Conservation (phyloP, 1,284 basidiomycete species). For the Trametes hirsuta region DNA sequence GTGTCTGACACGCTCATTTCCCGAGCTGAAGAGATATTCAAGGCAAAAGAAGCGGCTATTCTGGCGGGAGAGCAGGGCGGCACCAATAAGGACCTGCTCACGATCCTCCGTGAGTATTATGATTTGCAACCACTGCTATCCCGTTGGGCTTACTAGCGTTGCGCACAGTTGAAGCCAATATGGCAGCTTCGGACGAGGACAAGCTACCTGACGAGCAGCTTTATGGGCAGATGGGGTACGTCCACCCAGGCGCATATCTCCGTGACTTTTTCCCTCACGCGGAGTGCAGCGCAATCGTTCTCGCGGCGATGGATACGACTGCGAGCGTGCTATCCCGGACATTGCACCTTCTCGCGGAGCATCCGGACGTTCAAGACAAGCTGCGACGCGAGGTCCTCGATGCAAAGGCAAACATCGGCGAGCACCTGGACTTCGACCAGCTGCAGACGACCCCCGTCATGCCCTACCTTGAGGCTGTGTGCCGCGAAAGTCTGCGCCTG, state of each 20-base stretch:
- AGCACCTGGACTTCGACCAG: conserved; percentile 5
- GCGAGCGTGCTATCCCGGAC: conserved; percentile 5
- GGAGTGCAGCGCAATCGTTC: background rate
- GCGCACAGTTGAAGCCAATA: conserved; percentile 29
- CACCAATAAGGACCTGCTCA: conserved; percentile 46
- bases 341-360: conserved; percentile 5
- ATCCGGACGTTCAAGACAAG: conserved; percentile 1
- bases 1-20: conserved; percentile 44
- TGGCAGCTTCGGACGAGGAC: conserved; percentile 25
- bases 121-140: background rate
- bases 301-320: conserved; percentile 15
- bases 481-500: conserved; percentile 9
- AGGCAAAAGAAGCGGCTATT: conserved; percentile 37
- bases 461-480: conserved; percentile 14
- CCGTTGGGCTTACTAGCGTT: no score
- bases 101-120: conserved; percentile 40
- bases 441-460: background rate
- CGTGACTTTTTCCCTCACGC: background rate
- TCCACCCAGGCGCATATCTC: background rate
- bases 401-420: background rate
- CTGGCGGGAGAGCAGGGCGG: conserved; percentile 27
- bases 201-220: conserved; percentile 31
- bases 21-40: conserved; percentile 41
- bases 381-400: conserved; percentile 1
- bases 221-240: conserved; percentile 33